Evolutionary conservation across 2,329 filamentous ascomycete genomes (phyloP).

Genomic region (Sordariomycetes sp.): DNA sequence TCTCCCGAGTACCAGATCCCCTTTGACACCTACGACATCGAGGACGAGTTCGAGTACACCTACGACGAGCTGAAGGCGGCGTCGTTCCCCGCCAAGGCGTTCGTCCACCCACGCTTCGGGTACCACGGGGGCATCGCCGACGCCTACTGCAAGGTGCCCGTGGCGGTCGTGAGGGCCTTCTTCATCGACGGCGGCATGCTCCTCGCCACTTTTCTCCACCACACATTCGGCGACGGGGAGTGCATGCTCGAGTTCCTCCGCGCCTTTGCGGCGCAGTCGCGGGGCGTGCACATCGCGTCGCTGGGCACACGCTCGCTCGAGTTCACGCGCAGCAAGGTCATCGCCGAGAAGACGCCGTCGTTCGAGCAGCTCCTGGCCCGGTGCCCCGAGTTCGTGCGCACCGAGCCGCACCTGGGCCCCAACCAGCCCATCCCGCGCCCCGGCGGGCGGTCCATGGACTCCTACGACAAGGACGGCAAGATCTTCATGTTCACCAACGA

Average conservation of each 20-base stretch:
- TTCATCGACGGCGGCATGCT: conserved; percentile 27
- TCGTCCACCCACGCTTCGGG: conserved; percentile 15
- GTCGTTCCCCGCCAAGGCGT: conserved; percentile 18
- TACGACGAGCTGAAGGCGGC: conserved; percentile 15
- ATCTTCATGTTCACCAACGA: conserved; percentile 27
- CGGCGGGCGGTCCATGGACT: conserved; percentile 15
- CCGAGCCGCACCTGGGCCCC: conserved; percentile 21
- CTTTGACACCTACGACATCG: conserved; percentile 10
- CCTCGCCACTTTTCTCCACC: conserved; percentile 28
- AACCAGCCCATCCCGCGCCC: conserved; percentile 17
- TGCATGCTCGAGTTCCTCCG: conserved; percentile 26
- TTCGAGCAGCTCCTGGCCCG: conserved; percentile 15
- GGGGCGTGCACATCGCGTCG: conserved; percentile 10
- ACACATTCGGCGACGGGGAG: conserved; percentile 29
- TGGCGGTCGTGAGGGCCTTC: conserved; percentile 24
- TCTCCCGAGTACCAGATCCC: conserved; percentile 10
- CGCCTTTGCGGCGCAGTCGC: conserved; percentile 18
- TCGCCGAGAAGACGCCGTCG: conserved; percentile 2
- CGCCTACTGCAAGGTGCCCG: conserved; percentile 17
- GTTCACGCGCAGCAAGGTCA: conserved; percentile 7
- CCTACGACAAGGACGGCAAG: conserved; percentile 24
- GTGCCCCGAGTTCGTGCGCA: conserved; percentile 26
- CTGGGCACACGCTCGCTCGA: conserved; percentile 11
- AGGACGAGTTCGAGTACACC: conserved; percentile 11
- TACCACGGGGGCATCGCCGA: conserved; percentile 4